Base-by-base conservation (phyloP, 2,329 filamentous ascomycete species). In the Epichloe aotearoae region DNA sequence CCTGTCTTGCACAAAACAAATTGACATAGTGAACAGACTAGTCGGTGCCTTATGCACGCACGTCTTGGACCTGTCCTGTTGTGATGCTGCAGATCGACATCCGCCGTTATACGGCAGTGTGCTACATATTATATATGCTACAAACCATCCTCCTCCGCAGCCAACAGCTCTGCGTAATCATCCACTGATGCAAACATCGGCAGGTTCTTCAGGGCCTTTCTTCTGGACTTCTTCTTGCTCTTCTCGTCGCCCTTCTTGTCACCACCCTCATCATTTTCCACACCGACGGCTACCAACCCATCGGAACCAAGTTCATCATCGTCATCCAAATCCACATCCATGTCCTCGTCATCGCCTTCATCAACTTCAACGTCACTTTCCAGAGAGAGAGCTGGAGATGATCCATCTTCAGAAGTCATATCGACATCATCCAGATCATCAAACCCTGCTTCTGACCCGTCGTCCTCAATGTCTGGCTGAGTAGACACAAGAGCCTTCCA, bases 111-210 rank as follows among this genome's bases (percentile, higher is more conserved):
- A 17, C 5, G 4, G 19, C 19, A n/a, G 23, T 45, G 17, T 30
- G 20, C 12, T 4, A 15, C 11, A 33, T 17, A 33, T 34, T 2
- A 41, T 41, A 14, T 7, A 41, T 14, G 33, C 44, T 62, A 66
- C 53, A 63, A 57, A 52, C 69, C 69, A 17, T 82, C 82, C 55
- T 82, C 81, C 48, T 93, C 87, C 56, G 80, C 77, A 4, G 75
- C 86, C 64, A 95, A 69, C 70, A 95, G 76, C 60, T 85, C 86
- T 15, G 89, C 91, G 67, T 97, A 98, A 65, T 97, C 93, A 50
- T 97, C 93, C 34, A 78, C 85, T 34, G 88, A 94, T 19, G 94
- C 93, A 72, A 98, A 98, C 37, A 82, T 94, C 6, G 93, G 93
- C 58, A 98, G 73, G 56, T 82, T 81, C 77, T 89, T 95, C 66